Evolutionary conservation across 2,329 filamentous ascomycete genomes (phyloP), one percentile per base, ranked within the genome.

Genomic region (Colletotrichum costaricense): DNA sequence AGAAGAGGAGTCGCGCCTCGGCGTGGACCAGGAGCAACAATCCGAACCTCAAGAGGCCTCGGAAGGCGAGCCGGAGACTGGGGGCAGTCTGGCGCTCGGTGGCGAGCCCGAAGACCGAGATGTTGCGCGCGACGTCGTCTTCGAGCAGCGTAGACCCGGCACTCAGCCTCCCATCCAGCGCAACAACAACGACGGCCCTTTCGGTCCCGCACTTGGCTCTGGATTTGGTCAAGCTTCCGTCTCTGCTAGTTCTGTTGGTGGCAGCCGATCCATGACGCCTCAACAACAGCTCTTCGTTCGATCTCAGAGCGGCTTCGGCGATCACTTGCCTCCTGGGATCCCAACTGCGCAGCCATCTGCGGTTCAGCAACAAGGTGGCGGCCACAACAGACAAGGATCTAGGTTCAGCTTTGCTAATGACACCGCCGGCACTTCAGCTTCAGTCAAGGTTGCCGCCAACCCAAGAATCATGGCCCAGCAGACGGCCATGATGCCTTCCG

Each of bases 21-120:
- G 80, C 22, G 82, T 81, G 6, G 87, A 89, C 35, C 85, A 86
- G 24, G 87, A 89, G 71, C 86, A 89, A 35, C 83, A 82, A 28
- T 76, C 80, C 2, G 88, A 88, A 28, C 80, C 79, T 3, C 80
- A 80, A 5, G 87, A 88, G 59, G 80, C 84, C 4, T 88, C 88
- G 0, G 95, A 98, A 75, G 94, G 94, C 70, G 93, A 93, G 69
- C 91, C 91, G 1, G 95, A 97, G 82, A 93, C 93, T 76, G 94
- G 94, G 58, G 91, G 91, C 16, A 98, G 96, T 80, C 87, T 97
- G 71, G 95, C 97, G 72, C 88, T 98, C 22, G 96, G 96, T 70
- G 96, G 96, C 56, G 96, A 98, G 80, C 96, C 96, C 0, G 96
- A 98, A 80, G 95, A 97, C 76, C 88, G 90, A 74, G 92, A 94